Evolutionary conservation across 2,329 filamentous ascomycete species (phyloP).

Genomic region (Dendryphion nanum): DNA sequence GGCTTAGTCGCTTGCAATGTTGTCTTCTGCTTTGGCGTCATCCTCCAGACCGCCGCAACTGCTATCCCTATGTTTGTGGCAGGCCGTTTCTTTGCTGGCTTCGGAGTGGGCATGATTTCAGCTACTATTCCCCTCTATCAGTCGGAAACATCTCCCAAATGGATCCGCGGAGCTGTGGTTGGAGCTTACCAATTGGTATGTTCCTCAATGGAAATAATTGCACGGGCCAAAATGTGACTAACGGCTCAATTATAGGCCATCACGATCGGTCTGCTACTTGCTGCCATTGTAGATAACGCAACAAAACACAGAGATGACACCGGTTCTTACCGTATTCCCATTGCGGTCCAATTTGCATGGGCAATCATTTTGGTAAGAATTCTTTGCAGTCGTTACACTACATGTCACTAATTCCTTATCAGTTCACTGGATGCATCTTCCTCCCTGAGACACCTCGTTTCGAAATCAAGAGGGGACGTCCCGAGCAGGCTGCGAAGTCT

Average conservation of each 20-base stretch:
- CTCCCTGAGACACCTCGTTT: constrained; percentile 77
- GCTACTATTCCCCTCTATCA: constrained; percentile 64
- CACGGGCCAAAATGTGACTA: too few species aligned
- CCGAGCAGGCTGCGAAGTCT: constrained; percentile 63
- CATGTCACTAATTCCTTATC: too few species aligned
- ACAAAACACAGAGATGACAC: constrained; percentile 57
- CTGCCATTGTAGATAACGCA: constrained; percentile 64
- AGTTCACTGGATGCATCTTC: constrained; percentile 57
- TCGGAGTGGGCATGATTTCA: constrained; percentile 42
- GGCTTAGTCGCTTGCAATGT: constrained; percentile 48
- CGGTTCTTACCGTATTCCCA: constrained; percentile 72
- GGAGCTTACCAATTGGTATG: constrained; percentile 68
- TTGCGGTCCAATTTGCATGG: constrained; percentile 73
- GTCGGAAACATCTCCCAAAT: constrained; percentile 70
- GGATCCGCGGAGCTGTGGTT: constrained; percentile 70
- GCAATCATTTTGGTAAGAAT: constrained; percentile 71
- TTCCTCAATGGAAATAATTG: too few species aligned
- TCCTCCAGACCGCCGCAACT: constrained; percentile 39
- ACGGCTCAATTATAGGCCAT: too few species aligned
- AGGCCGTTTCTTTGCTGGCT: constrained; percentile 43
- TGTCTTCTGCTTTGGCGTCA: constrained; percentile 41
- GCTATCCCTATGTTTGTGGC: constrained; percentile 38
- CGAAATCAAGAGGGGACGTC: constrained; percentile 62
- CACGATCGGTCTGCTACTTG: constrained; percentile 68
- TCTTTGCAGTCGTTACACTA: too few species aligned